A percentile compares a stretch with the other conserved stretches of the same genome.
Evolutionary conservation across 257 asterid genomes (phyloP).

Genomic region (Jacaranda mimosifolia): DNA sequence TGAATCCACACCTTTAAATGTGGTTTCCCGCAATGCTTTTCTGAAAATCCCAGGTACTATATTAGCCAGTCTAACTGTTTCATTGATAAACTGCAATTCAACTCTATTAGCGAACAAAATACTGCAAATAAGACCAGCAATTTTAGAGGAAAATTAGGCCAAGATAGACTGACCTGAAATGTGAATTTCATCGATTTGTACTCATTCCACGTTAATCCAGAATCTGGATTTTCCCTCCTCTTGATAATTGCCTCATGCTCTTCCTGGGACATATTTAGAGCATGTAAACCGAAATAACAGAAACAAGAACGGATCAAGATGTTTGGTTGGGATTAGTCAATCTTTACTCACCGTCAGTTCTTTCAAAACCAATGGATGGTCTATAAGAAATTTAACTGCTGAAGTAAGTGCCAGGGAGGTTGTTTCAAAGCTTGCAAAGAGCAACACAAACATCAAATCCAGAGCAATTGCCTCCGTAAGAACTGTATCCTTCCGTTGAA

Average conservation of each 20-base stretch:
- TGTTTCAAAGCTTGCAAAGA: conserved; percentile 93
- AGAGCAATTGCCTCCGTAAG: conserved; percentile 86
- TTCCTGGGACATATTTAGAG: conserved; percentile 53
- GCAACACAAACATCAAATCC: conserved; percentile 93
- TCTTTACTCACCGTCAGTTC: conserved; percentile 63
- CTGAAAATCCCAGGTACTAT: conserved; percentile 93
- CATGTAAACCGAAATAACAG: conserved; percentile 1
- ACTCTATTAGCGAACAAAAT: conserved; percentile 15
- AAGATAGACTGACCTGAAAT: conserved; percentile 66
- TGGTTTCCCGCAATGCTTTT: conserved; percentile 70
- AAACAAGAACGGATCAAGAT: background rate
- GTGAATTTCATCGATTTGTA: conserved; percentile 90
- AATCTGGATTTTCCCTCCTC: conserved; percentile 69
- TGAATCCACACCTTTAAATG: conserved; percentile 66
- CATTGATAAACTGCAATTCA: conserved; percentile 75
- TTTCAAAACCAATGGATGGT: conserved; percentile 64
- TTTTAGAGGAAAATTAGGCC: background rate
- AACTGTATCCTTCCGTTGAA: conserved; percentile 64
- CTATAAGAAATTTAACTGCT: conserved; percentile 65
- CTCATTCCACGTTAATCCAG: conserved; percentile 79
- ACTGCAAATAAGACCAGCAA: background rate
- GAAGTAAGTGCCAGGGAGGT: conserved; percentile 87
- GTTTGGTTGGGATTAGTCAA: background rate
- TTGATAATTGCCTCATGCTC: conserved; percentile 79
- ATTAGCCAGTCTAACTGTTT: conserved; percentile 90